phyloP scores from a whole-genome alignment of 495 filamentous ascomycete species.

The Hypoxylon fragiforme region DNA sequence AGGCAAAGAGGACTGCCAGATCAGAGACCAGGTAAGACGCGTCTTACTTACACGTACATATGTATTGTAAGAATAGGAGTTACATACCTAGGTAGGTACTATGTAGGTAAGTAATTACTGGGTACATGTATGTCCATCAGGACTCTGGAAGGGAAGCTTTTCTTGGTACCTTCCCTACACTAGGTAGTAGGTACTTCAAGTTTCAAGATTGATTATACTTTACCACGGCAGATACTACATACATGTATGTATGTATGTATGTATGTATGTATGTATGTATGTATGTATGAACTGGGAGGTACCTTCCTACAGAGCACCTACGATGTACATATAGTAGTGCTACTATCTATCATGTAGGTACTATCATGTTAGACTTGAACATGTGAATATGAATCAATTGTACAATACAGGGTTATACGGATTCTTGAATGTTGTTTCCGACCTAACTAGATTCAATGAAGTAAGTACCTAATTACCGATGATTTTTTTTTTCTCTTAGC shows the following conservation, averaged over 20 bases:
- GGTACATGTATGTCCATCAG: too few relatives aligned
- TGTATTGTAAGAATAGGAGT: background rate
- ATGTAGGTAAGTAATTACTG: too few relatives aligned
- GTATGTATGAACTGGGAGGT: background rate
- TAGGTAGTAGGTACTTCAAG: background rate
- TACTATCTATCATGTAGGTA: too few relatives aligned
- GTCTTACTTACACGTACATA: too few relatives aligned
- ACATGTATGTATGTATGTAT: too few relatives aligned
- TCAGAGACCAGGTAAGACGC: slow-evolving; percentile 31
- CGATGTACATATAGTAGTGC: too few relatives aligned
- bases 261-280: background rate
- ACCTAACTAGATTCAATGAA: too few relatives aligned
- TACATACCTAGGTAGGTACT: background rate
- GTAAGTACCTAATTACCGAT: too few relatives aligned
- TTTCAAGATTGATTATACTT: too few relatives aligned
- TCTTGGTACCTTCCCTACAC: background rate
- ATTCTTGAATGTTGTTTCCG: too few relatives aligned
- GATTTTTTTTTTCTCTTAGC: background rate
- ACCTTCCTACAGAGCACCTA: too few relatives aligned
- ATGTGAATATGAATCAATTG: background rate
- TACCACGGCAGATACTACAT: too few relatives aligned
- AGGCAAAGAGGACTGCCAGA: slow-evolving; percentile 31
- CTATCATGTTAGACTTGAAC: background rate
- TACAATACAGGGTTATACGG: background rate
- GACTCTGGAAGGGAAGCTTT: slow-evolving; percentile 4